Base-by-base conservation (phyloP, 495 filamentous ascomycete species). In the Articulospora tetracladia region DNA sequence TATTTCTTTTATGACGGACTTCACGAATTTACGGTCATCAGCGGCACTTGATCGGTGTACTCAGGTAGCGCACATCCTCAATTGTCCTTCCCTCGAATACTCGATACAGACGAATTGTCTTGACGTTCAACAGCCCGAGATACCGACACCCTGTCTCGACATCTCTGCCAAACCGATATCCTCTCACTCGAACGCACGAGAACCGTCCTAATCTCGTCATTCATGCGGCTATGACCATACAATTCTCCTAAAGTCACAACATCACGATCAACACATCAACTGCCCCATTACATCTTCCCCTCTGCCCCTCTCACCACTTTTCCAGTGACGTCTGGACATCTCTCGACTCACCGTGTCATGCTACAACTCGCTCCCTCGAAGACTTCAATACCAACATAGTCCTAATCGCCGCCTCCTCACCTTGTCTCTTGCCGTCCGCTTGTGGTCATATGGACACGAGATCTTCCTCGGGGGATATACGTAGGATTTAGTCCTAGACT, bases 161-260 rank as follows among this genome's bases (percentile, higher is more conserved):
- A 57, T 59, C 62, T 69, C 64, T 66, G 71, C 69, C 64, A 64
- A 68, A 63, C 63, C 71, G 64, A 70, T 65, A 63, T 69, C 70
- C 66, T 67, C 25, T 28, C 57, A 61, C 61, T 63, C 57, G 62
- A 64, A 67, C 66, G 67, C 61, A 70, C 64, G 67, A 73, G 71
- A 72, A 72, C 62, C 68, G 70, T 55, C 72, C 67, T 71, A 71
- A 73, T 70, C 68, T 67, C 68, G 69, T 67, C 63, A 67, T 65
- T 56, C 63, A 66, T 63, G 65, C 64, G 61, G 61, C 61, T 68
- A 69, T 66, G 66, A 69, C 63, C 66, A 64, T 59, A 63, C 27
- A 44, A 57, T 41, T 58, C 57, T 59, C 61, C 23, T 60, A 65
- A 68, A 65, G 62, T 68, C 57, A 68, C 66, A 59, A 63, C 17